Conservation (phyloP, 192 early-diverging fungal genomes). For the Dimargaris cristalligena region DNA sequence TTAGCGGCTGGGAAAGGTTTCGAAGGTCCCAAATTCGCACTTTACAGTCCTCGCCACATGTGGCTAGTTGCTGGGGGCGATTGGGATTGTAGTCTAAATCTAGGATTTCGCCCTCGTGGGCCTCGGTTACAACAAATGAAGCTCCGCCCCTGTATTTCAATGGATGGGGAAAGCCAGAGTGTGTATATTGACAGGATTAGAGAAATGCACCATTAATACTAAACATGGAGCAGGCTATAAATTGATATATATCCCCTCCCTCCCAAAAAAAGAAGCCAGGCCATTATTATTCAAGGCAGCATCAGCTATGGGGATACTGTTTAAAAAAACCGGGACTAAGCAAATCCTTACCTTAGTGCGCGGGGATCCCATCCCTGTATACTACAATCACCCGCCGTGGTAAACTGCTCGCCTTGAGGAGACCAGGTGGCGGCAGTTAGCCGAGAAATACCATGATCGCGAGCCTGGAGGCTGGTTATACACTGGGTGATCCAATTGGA, state of each 20-base stretch:
- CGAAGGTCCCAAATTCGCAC: slow-evolving; percentile 84
- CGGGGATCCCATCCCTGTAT: slow-evolving; percentile 59
- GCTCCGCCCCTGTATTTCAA: no score
- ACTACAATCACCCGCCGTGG: slow-evolving; percentile 36
- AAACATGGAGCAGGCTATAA: no score
- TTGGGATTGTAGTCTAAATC: slow-evolving; percentile 58
- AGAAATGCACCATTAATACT: no score
- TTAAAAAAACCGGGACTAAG: slow-evolving; percentile 16
- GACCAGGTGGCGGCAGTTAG: background rate
- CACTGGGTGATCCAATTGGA: background rate
- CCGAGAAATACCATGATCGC: background rate
- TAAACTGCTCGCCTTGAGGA: slow-evolving; percentile 15
- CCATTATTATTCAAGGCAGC: background rate
- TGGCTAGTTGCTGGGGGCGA: slow-evolving; percentile 57
- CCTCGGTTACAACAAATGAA: slow-evolving; percentile 31
- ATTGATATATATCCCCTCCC: slow-evolving; percentile 9
- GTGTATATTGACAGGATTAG: no score
- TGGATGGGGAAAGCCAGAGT: no score
- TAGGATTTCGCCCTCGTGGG: slow-evolving; percentile 60
- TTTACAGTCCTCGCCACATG: slow-evolving; percentile 72
- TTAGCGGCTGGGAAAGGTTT: slow-evolving; percentile 30
- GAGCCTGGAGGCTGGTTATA: background rate
- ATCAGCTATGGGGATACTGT: background rate
- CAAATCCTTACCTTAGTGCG: slow-evolving; percentile 22
- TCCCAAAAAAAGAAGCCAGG: background rate